Percentiles rank a stretch among this genome's conserved stretches.
These are phyloP conservation scores for Blastomyces emzantsi DNA, from an alignment of 2,329 filamentous ascomycete species.

Conservation along the genomic window DNA sequence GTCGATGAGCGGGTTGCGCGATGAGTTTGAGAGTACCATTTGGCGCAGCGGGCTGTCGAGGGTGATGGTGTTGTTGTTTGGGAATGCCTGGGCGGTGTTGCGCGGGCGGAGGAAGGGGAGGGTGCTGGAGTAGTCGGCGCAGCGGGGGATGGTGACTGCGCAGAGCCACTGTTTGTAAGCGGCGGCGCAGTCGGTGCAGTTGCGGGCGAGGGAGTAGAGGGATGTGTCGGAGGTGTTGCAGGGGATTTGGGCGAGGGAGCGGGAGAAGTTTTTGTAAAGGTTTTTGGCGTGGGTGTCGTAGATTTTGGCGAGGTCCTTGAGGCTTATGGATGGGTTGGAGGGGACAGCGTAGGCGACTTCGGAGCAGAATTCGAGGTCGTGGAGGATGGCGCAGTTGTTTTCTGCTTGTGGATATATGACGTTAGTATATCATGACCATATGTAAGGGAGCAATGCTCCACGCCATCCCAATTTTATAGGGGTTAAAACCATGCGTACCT, in stretches of 20 bases:
- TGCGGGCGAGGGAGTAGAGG: slow-evolving; percentile 70
- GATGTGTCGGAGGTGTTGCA: slow-evolving; percentile 68
- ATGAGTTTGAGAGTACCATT: slow-evolving; percentile 43
- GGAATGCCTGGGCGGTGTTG: slow-evolving; percentile 61
- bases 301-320: slow-evolving; percentile 53
- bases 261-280: slow-evolving; percentile 69
- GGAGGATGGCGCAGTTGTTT: slow-evolving; percentile 76
- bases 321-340: slow-evolving; percentile 59
- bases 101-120: slow-evolving; percentile 54
- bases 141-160: slow-evolving; percentile 83
- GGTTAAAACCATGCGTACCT: slow-evolving; percentile 40
- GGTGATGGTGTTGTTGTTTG: slow-evolving; percentile 48
- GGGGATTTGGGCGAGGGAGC: slow-evolving; percentile 71
- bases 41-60: slow-evolving; percentile 27
- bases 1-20: slow-evolving; percentile 67
- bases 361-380: slow-evolving; percentile 79
- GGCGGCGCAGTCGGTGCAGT: slow-evolving; percentile 62
- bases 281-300: slow-evolving; percentile 68
- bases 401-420: slow-evolving; percentile 38
- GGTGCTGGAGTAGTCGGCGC: slow-evolving; percentile 64
- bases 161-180: slow-evolving; percentile 96
- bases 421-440: not conserved
- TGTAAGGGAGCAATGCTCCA: not conserved
- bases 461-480: slow-evolving; percentile 1
- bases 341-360: slow-evolving; percentile 88